Percentiles rank a stretch among this genome's conserved stretches.
These are phyloP conservation scores for Carallia pectinifolia DNA, from an alignment of 345 rosid genomes.

Conservation along the genomic window DNA sequence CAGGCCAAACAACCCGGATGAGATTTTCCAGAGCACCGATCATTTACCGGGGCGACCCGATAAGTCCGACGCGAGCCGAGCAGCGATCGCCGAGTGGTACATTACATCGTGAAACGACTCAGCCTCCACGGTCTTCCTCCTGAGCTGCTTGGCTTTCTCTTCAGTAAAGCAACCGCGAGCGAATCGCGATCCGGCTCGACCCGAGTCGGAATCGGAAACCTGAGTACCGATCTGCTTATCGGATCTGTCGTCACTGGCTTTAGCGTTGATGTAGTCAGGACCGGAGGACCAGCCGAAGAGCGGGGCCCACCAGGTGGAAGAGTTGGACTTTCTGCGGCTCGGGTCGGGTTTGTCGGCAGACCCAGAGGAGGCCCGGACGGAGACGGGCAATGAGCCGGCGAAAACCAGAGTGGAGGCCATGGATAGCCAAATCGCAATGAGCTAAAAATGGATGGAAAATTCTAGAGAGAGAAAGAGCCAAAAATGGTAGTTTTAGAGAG, in stretches of 20 bases:
- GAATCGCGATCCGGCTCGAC: slow-evolving; percentile 30
- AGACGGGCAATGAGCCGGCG: slow-evolving; percentile 33
- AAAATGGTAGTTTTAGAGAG: neutral
- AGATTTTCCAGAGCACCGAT: slow-evolving; percentile 4
- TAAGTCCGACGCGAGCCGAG: slow-evolving; percentile 62
- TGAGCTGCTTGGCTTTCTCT: slow-evolving; percentile 64
- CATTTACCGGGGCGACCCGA: slow-evolving; percentile 31
- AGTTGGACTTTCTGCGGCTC: slow-evolving; percentile 7
- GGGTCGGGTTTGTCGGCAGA: slow-evolving; percentile 28
- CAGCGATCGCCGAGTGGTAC: slow-evolving; percentile 77
- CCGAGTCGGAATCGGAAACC: slow-evolving; percentile 22
- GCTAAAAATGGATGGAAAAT: neutral
- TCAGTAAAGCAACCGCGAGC: slow-evolving; percentile 55
- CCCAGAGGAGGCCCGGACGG: slow-evolving; percentile 41
- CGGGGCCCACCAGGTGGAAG: slow-evolving; percentile 59
- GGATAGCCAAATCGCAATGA: neutral
- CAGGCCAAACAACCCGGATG: too few species aligned
- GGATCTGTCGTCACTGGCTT: slow-evolving; percentile 3
- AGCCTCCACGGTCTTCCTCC: slow-evolving; percentile 47
- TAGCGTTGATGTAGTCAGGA: slow-evolving; percentile 51
- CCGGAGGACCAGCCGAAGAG: slow-evolving; percentile 62
- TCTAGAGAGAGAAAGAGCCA: neutral
- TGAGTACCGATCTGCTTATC: slow-evolving; percentile 2
- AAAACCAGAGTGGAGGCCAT: slow-evolving; percentile 51
- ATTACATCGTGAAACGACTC: slow-evolving; percentile 61